These are phyloP conservation scores for Candida ortonii DNA, from an alignment of 805 yeast species.

Conservation along the genomic window DNA sequence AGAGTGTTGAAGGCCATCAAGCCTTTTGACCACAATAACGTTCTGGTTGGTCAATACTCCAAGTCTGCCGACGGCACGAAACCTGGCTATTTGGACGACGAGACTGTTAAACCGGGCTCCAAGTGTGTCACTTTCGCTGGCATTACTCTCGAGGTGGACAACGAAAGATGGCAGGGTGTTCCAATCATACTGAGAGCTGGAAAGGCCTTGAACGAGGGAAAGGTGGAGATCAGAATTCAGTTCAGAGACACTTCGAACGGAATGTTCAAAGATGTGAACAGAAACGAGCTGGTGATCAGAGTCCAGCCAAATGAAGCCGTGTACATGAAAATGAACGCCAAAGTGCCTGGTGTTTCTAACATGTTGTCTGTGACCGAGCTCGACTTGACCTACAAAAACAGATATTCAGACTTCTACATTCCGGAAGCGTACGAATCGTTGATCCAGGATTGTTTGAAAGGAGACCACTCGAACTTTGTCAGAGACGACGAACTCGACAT, in stretches of 20 bases:
- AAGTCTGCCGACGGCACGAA: conserved; percentile 82
- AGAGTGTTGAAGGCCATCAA: conserved; percentile 81
- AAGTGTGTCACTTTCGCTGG: conserved; percentile 94
- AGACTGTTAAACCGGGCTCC: conserved; percentile 76
- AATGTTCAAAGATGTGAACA: conserved; percentile 72
- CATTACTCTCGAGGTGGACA: conserved; percentile 68
- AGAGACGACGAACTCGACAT: conserved; percentile 96
- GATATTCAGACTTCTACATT: conserved; percentile 87
- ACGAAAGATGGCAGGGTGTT: conserved; percentile 98
- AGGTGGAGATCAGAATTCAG: conserved; percentile 93
- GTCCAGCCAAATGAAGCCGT: conserved; percentile 95
- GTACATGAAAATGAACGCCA: conserved; percentile 88
- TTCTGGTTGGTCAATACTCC: conserved; percentile 84
- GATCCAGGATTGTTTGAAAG: conserved; percentile 83
- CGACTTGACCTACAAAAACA: conserved; percentile 77
- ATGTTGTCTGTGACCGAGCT: conserved; percentile 83
- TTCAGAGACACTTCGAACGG: conserved; percentile 84
- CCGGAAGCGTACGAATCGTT: conserved; percentile 98
- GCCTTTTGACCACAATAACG: conserved; percentile 60
- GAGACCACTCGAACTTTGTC: conserved; percentile 95
- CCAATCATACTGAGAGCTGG: conserved; percentile 96
- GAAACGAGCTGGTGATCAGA: conserved; percentile 92
- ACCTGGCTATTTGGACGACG: conserved; percentile 91
- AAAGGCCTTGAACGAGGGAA: conserved; percentile 91
- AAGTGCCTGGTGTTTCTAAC: conserved; percentile 87